A percentile compares a stretch with the other conserved stretches of the same genome.
phyloP scores from a whole-genome alignment of 208 protist genomes.

The Kentomonas sorsogonicus region DNA sequence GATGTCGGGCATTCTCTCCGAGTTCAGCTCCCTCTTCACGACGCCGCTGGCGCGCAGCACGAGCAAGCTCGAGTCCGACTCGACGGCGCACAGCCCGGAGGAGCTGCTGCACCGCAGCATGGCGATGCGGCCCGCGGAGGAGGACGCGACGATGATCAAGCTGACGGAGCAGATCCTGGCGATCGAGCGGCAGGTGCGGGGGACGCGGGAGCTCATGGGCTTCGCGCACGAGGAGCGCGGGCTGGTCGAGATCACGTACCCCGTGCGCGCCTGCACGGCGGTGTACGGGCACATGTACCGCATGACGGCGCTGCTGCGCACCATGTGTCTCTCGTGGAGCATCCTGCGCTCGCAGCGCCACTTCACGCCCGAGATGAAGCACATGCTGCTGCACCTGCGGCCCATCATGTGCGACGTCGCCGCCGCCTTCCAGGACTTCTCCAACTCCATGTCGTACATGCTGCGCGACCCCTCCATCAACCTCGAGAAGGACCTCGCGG shows the following conservation, averaged over 20 bases:
- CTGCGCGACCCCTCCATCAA: slow-evolving; percentile 49
- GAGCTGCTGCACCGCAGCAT: background rate
- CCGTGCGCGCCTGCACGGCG: slow-evolving; percentile 51
- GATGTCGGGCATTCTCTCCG: slow-evolving; percentile 40
- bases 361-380: slow-evolving; percentile 40
- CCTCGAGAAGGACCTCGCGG: slow-evolving; percentile 64
- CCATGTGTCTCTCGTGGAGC: slow-evolving; percentile 78
- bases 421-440: slow-evolving; percentile 53
- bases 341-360: slow-evolving; percentile 59
- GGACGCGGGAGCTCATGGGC: slow-evolving; percentile 61
- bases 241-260: slow-evolving; percentile 64
- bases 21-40: slow-evolving; percentile 53
- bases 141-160: slow-evolving; percentile 39
- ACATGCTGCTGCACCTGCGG: slow-evolving; percentile 58
- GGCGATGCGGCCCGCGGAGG: slow-evolving; percentile 37
- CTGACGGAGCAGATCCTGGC: slow-evolving; percentile 44
- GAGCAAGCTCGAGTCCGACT: background rate
- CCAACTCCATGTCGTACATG: slow-evolving; percentile 56
- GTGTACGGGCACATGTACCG: slow-evolving; percentile 61
- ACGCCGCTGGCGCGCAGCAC: slow-evolving; percentile 27
- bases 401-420: slow-evolving; percentile 51
- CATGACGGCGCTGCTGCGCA: slow-evolving; percentile 69
- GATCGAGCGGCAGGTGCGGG: slow-evolving; percentile 38
- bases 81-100: slow-evolving; percentile 7
- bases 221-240: slow-evolving; percentile 69